Conservation (phyloP, 306 rosid genomes). For the Malus domestica region ASM211411v1 NC_041796.1:3202501-3203000, state of each 20-base stretch:
- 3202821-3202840: not conserved
- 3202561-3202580: constrained; percentile 38
- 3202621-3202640: not conserved
- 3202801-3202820: not conserved
- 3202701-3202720: not conserved
- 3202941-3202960: not conserved
- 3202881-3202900: no score
- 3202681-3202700: not conserved
- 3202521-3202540: constrained; percentile 67
- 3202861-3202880: not conserved
- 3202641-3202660: not conserved
- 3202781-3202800: not conserved
- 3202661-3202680: not conserved
- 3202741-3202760: not conserved
- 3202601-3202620: not conserved
- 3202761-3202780: not conserved
- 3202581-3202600: constrained; percentile 1
- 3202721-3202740: not conserved
- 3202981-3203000: not conserved
- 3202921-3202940: not conserved
- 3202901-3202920: not conserved
- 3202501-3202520: constrained; percentile 63
- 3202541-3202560: constrained; percentile 84
- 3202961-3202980: not conserved
- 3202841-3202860: not conserved